Percentiles rank a stretch among this genome's conserved stretches.
These are phyloP conservation scores for Parsonsia alboflavescens DNA, from an alignment of 257 asterid species.

Conservation along the genomic window DNA sequence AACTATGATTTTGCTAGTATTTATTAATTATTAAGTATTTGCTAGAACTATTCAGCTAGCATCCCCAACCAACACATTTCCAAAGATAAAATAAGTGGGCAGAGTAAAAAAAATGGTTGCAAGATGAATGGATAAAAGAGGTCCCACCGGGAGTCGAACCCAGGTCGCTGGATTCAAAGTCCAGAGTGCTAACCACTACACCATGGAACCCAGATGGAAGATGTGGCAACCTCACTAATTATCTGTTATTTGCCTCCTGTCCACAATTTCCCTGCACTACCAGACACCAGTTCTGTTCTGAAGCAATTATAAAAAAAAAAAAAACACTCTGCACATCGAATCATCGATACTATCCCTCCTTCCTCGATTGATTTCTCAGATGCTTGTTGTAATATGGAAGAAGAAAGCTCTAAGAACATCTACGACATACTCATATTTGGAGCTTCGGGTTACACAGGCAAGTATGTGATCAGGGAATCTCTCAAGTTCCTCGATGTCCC, in stretches of 20 bases:
- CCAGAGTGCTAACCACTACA: slow-evolving; percentile 99
- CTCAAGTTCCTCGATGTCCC: slow-evolving; percentile 71
- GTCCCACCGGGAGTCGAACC: slow-evolving; percentile 99
- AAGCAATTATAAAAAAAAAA: no score
- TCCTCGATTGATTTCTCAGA: not conserved
- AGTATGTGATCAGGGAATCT: slow-evolving; percentile 76
- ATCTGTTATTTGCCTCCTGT: no score
- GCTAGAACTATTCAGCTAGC: not conserved
- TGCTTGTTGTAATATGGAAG: slow-evolving; percentile 7
- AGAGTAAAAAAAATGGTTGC: no score
- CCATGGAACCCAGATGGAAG: slow-evolving; percentile 43
- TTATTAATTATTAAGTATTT: no score
- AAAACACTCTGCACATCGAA: no score
- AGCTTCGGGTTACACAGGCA: slow-evolving; percentile 92
- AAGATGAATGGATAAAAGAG: no score
- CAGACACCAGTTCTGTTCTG: no score
- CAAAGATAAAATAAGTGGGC: no score
- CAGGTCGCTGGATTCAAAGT: slow-evolving; percentile 99
- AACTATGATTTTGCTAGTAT: not conserved
- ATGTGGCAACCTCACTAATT: no score
- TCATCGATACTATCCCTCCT: not conserved
- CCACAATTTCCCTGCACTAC: no score
- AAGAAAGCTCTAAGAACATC: not conserved
- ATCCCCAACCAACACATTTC: no score
- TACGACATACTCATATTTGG: slow-evolving; percentile 72